Evolutionary conservation across 2,329 filamentous ascomycete genomes (phyloP).

Genomic region (Cercospora berteroae): DNA sequence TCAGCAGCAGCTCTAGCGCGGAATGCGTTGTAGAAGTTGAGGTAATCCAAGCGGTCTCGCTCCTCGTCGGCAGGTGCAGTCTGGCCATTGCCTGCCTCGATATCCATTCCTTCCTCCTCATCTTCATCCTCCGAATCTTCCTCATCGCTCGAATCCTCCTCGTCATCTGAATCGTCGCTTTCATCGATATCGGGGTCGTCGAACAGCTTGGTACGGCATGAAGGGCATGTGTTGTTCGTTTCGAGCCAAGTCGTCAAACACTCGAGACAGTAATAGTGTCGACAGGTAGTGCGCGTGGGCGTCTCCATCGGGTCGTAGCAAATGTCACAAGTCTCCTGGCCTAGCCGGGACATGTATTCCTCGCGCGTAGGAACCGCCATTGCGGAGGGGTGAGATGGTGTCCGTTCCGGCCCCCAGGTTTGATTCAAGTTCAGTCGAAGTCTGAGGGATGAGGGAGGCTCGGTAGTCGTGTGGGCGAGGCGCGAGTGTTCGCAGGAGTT

Average conservation of each 20-base stretch:
- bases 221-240: neutral
- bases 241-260: neutral
- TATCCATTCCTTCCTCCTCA: neutral
- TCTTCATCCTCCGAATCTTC: neutral
- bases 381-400: neutral
- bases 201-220: neutral
- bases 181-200: neutral
- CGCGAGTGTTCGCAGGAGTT: neutral
- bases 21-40: neutral
- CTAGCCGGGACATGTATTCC: neutral
- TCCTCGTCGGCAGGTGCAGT: neutral
- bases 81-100: neutral
- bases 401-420: neutral
- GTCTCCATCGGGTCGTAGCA: neutral
- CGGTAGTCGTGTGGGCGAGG: neutral
- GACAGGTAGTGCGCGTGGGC: neutral
- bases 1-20: neutral
- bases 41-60: neutral
- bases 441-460: neutral
- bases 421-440: neutral
- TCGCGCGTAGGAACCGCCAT: neutral
- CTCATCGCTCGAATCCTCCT: neutral
- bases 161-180: neutral
- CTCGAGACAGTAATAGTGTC: neutral
- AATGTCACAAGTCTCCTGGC: neutral